Conservation (phyloP, 2,329 filamentous ascomycete genomes). For the Trichoderma endophyticum region DNA sequence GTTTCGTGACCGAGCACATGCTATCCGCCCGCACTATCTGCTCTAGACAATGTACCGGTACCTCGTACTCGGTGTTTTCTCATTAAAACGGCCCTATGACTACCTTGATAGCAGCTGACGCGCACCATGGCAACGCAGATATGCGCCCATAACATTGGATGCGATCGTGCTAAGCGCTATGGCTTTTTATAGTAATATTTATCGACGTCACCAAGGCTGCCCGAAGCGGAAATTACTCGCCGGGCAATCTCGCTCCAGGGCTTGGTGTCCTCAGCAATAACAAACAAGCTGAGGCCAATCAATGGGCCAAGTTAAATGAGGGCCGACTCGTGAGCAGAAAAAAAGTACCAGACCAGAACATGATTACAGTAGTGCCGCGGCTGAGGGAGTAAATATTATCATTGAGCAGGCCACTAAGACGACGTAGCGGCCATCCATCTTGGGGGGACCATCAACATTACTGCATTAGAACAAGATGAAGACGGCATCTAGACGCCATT, state of each 20-base stretch:
- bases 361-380: neutral
- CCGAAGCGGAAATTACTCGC: conserved; percentile 11
- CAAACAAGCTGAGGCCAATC: neutral
- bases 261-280: conserved; percentile 6
- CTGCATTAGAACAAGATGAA: neutral
- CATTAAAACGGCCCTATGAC: neutral
- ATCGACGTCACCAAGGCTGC: conserved; percentile 10
- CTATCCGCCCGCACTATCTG: neutral
- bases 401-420: neutral
- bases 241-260: conserved; percentile 8
- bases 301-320: neutral
- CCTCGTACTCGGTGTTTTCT: neutral
- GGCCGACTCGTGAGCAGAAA: neutral
- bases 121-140: conserved; percentile 14
- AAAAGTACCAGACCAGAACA: neutral
- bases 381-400: neutral
- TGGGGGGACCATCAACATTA: neutral
- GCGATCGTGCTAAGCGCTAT: conserved; percentile 9
- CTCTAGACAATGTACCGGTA: neutral
- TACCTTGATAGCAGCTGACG: conserved; percentile 2
- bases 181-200: conserved; percentile 9
- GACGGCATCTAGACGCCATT: neutral
- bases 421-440: neutral
- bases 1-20: neutral
- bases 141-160: neutral